Conservation (phyloP, 2,329 filamentous ascomycete genomes). For the Colletotrichum liaoningense region DNA sequence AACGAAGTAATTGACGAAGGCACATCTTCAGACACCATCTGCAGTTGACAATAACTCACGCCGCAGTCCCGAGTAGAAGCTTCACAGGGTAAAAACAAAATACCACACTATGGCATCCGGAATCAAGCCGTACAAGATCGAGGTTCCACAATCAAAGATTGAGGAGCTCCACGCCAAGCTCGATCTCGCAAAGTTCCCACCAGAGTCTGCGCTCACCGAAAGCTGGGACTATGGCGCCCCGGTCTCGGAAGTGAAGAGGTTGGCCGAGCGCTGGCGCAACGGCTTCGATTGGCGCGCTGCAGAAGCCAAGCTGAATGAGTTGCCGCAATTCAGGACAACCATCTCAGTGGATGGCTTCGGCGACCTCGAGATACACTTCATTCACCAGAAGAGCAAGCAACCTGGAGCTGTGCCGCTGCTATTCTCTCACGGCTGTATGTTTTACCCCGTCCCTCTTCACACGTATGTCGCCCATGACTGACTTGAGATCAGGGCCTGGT, state of each 20-base stretch:
- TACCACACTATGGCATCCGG: constrained; percentile 1
- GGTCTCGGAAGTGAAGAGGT: constrained; percentile 46
- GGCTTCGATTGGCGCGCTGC: constrained; percentile 73
- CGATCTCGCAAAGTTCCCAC: constrained; percentile 42
- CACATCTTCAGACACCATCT: not conserved
- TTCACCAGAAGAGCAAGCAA: constrained; percentile 66
- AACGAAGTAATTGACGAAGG: not conserved
- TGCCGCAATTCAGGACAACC: constrained; percentile 67
- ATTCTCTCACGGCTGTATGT: constrained; percentile 73
- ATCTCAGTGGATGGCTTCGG: constrained; percentile 69
- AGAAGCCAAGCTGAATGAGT: constrained; percentile 67
- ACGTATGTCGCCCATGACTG: not conserved
- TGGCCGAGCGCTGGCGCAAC: constrained; percentile 50
- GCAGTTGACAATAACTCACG: not conserved
- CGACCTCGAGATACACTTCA: constrained; percentile 70
- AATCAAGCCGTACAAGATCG: constrained; percentile 49
- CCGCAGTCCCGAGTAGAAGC: not conserved
- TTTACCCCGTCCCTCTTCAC: not conserved
- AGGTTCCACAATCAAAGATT: constrained; percentile 46
- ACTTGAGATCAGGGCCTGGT: constrained; percentile 62
- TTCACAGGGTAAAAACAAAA: too few relatives aligned
- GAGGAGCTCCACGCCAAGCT: constrained; percentile 46
- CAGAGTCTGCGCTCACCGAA: constrained; percentile 46
- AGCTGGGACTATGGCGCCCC: constrained; percentile 47
- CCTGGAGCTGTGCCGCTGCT: constrained; percentile 71